phyloP scores from a whole-genome alignment of 1,139 yeast species.

The Spathaspora sp. region DNA sequence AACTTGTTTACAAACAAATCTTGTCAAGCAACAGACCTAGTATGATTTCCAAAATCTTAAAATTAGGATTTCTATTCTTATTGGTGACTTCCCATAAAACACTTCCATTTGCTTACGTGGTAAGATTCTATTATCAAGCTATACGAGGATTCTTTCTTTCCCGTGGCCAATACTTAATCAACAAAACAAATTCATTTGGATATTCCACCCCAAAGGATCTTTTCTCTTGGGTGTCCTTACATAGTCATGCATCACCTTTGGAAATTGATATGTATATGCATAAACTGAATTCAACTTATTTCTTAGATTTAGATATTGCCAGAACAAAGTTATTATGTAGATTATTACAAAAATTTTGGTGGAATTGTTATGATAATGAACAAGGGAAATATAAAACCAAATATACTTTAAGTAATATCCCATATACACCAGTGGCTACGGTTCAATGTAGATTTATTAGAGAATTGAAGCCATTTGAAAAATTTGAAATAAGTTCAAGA shows the following conservation, averaged over 20 bases:
- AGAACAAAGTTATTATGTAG: conserved; percentile 62
- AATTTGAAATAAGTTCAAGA: conserved; percentile 54
- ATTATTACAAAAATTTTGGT: conserved; percentile 53
- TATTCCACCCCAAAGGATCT: conserved; percentile 26
- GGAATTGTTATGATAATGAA: conserved; percentile 41
- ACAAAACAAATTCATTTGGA: conserved; percentile 36
- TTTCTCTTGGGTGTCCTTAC: conserved; percentile 46
- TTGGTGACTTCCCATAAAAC: conserved; percentile 49
- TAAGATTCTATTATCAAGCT: conserved; percentile 57
- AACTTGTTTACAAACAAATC: neutral
- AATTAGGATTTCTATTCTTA: conserved; percentile 12
- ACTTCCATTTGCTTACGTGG: conserved; percentile 65
- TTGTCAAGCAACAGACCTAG: too few relatives aligned
- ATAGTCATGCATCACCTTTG: conserved; percentile 67
- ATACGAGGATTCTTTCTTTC: conserved; percentile 41
- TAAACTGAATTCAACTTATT: conserved; percentile 84
- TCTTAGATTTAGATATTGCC: conserved; percentile 79
- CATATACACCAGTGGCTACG: conserved; percentile 78
- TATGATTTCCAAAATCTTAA: conserved; percentile 11
- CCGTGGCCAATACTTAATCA: conserved; percentile 20
- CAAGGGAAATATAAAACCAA: conserved; percentile 29
- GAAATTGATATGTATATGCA: conserved; percentile 88
- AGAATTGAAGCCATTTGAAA: conserved; percentile 69
- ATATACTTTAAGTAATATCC: conserved; percentile 34
- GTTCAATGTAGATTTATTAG: conserved; percentile 66